phyloP scores from a whole-genome alignment of 1,284 basidiomycete species.

The Ustilago xerochloae region DNA sequence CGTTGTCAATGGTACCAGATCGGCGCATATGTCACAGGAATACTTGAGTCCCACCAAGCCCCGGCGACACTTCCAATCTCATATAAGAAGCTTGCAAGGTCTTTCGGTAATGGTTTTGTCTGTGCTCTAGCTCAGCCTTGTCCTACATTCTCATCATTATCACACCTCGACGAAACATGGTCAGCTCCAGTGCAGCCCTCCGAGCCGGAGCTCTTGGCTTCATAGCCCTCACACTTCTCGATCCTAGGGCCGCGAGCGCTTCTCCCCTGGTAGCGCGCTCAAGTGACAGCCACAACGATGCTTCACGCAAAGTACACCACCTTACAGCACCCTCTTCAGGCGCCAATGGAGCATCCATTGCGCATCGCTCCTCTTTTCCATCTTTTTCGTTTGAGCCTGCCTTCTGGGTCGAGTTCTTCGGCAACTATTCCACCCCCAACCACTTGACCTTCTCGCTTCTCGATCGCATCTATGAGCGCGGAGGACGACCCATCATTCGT shows the following conservation, averaged over 20 bases:
- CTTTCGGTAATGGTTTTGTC: no score
- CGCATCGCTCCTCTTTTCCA: slow-evolving; percentile 1
- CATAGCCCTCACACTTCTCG: neutral
- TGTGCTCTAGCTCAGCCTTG: no score
- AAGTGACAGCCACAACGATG: neutral
- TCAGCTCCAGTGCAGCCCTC: neutral
- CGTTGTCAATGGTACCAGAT: no score
- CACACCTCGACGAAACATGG: no score
- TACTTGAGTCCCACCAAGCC: no score
- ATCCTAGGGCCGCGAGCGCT: neutral
- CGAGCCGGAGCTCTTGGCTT: neutral
- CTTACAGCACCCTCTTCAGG: neutral
- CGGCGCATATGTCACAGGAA: no score
- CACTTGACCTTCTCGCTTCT: slow-evolving; percentile 10
- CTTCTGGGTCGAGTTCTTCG: slow-evolving; percentile 18
- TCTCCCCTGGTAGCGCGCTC: neutral
- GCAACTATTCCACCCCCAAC: slow-evolving; percentile 3
- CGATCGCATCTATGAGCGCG: slow-evolving; percentile 11
- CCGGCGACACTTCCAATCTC: no score
- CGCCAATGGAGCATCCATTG: neutral
- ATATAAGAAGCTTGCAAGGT: no score
- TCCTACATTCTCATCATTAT: no score
- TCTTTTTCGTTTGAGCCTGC: slow-evolving; percentile 9
- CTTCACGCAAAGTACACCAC: neutral
- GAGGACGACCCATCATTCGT: slow-evolving; percentile 6